Base-by-base conservation (phyloP, 1,139 yeast species). In the Saccharomycopsis hybrid region DNA sequence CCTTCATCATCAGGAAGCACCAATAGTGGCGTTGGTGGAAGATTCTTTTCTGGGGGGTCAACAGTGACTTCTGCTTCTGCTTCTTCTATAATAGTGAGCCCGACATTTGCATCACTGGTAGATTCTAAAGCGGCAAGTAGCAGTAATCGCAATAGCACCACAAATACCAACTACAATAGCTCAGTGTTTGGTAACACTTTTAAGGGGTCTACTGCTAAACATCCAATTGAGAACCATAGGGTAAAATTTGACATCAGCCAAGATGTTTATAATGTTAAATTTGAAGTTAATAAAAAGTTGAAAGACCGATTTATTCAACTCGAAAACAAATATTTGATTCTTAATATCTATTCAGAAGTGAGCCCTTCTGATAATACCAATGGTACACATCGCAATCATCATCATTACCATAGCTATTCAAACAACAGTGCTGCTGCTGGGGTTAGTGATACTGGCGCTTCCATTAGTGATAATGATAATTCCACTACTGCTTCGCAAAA, bases 151-250 rank as follows among this genome's bases (percentile, higher is more conserved):
- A 42, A 33, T 42, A 4, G 37, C 32, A 13, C 24, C 13, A 25
- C n/a, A 2, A 24, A 5, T 2, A 31, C 5, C 7, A 37, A 37
- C 28, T 41, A 41, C 27, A 48, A 48, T 24, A 27, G 43, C 9
- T 44, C 51, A 13, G 11, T 47, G 25, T 50, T 52, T 30, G 46
- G 46, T 3, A 48, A 44, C 4, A 30, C 44, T 13, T 28, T 44
- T 40, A 44, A 46, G 30, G 55, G 55, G 3, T 18, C 37, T 3
- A 51, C 54, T 24, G 39, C 32, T 24, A 29, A 46, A 24, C 42
- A 30, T 25, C 29, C 28, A n/a, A 53, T 53, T 27, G 55, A 53
- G 25, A 46, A 53, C 35, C 55, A 53, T 39, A 48, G 46, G 32
- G 55, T 53, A 18, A 43, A 33, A 25, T 53, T 53, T 35, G 44